Conservation (phyloP, 495 filamentous ascomycete genomes). For the Penicillium desertorum region DNA sequence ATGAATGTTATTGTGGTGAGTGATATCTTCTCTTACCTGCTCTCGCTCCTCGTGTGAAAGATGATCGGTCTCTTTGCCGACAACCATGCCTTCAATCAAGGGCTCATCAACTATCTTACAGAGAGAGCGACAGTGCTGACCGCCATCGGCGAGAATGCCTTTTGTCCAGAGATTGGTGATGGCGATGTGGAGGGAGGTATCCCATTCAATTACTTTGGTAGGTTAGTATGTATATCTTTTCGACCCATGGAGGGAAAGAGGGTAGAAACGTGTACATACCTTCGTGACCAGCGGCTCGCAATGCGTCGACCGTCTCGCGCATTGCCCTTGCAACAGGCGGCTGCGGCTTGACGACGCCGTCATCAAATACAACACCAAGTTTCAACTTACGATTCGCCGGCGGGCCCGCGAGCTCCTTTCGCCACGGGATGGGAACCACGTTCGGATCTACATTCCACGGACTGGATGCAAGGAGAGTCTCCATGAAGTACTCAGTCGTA, state of each 20-base stretch:
- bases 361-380: conserved; percentile 51
- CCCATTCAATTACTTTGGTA: conserved; percentile 43
- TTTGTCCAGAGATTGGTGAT: conserved; percentile 41
- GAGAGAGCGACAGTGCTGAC: conserved; percentile 45
- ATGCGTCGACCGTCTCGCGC: conserved; percentile 35
- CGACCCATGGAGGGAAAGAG: neutral
- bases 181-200: conserved; percentile 26
- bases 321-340: conserved; percentile 51
- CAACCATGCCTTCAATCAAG: conserved; percentile 45
- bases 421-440: conserved; percentile 46
- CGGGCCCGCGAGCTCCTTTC: conserved; percentile 27
- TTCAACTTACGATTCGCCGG: conserved; percentile 37
- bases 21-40: conserved; percentile 16
- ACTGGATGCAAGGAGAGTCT: conserved; percentile 31
- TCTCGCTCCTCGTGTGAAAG: conserved; percentile 31
- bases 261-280: conserved; percentile 25
- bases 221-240: neutral
- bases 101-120: conserved; percentile 57
- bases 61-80: conserved; percentile 30
- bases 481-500: conserved; percentile 45
- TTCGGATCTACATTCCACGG: conserved; percentile 46
- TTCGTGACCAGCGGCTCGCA: conserved; percentile 44
- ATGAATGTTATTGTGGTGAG: neutral
- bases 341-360: conserved; percentile 52
- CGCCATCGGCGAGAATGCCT: conserved; percentile 59